phyloP scores from a whole-genome alignment of 768 basidiomycete genomes.

The Tricholomella constricta region DNA sequence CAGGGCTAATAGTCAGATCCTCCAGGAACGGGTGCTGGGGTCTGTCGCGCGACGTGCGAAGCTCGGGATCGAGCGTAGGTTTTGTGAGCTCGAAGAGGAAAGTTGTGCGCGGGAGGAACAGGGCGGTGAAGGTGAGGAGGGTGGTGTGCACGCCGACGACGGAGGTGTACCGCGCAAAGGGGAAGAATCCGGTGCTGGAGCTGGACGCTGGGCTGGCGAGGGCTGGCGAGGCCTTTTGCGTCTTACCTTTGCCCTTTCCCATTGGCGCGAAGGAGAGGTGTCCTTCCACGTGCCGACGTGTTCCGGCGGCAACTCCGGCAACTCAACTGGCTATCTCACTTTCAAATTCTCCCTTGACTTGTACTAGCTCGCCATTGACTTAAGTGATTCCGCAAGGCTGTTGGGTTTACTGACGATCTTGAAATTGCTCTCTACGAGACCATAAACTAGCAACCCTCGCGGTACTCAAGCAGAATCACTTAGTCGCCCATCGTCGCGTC shows the following conservation, averaged over 20 bases:
- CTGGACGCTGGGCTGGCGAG: not conserved
- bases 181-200: conserved; percentile 14
- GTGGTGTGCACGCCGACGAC: conserved; percentile 67
- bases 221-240: not conserved
- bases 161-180: conserved; percentile 59
- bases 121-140: conserved; percentile 63
- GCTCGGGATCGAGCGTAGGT: conserved; percentile 29
- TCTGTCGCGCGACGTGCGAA: conserved; percentile 50
- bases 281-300: not conserved
- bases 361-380: too few relatives aligned
- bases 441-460: too few relatives aligned
- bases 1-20: conserved; percentile 62
- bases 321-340: too few relatives aligned
- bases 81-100: conserved; percentile 42
- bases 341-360: too few relatives aligned
- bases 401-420: too few relatives aligned
- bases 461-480: too few relatives aligned
- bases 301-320: too few relatives aligned
- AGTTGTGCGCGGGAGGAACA: conserved; percentile 70
- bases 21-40: conserved; percentile 75
- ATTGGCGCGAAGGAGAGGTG: not conserved
- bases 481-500: too few relatives aligned
- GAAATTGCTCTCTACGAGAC: too few relatives aligned
- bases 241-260: conserved; percentile 6
- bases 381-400: too few relatives aligned